These are phyloP conservation scores for Zalaria obscura DNA, from an alignment of 2,329 filamentous ascomycete species.

Conservation along the genomic window DNA sequence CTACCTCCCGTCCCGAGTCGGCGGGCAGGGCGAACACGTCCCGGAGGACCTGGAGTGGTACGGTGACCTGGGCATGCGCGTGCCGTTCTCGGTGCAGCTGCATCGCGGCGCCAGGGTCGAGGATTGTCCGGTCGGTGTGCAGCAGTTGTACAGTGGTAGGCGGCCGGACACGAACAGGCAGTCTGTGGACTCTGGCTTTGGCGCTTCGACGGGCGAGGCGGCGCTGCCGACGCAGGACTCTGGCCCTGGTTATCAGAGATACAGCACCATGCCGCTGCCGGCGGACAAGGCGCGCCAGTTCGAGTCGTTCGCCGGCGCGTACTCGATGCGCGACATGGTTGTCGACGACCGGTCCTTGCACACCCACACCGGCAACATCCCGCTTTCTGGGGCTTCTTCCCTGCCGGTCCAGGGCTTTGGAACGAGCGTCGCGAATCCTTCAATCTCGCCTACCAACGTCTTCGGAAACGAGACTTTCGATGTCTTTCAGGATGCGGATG, in stretches of 20 bases:
- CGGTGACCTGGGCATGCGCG: conserved; percentile 18
- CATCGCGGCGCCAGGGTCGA: background rate
- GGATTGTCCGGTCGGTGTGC: background rate
- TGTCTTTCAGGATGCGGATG: background rate
- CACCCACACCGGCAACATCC: too few species aligned
- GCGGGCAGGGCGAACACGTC: conserved; percentile 15
- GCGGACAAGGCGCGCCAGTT: background rate
- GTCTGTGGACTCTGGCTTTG: too few species aligned
- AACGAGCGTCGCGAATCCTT: too few species aligned
- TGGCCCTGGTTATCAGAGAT: background rate
- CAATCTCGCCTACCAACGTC: too few species aligned
- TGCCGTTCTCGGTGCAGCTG: conserved; percentile 8
- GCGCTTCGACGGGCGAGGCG: too few species aligned
- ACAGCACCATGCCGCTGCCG: background rate
- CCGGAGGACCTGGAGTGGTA: conserved; percentile 21
- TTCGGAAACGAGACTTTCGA: too few species aligned
- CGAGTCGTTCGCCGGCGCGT: background rate
- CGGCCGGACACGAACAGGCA: too few species aligned
- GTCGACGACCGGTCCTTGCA: too few species aligned
- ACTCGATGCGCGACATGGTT: too few species aligned
- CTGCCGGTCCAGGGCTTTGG: too few species aligned
- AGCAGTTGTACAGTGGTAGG: background rate
- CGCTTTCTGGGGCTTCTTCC: too few species aligned
- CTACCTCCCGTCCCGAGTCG: conserved; percentile 17
- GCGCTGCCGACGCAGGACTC: background rate